Evolutionary conservation across 805 yeast genomes (phyloP).

Genomic region (Metschnikowia continentalis): DNA sequence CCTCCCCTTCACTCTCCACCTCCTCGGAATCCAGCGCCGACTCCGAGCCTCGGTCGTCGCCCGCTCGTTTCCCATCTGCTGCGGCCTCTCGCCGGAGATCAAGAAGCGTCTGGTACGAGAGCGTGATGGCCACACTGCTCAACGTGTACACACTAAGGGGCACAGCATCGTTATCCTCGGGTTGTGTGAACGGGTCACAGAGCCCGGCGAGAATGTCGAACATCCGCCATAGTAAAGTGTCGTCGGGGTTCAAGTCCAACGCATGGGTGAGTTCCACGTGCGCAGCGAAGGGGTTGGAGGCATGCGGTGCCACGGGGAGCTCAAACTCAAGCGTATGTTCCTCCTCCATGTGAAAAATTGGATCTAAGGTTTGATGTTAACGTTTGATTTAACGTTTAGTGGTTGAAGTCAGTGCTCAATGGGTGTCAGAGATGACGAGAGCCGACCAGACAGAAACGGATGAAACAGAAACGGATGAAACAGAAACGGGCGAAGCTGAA

Average conservation of each 20-base stretch:
- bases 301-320: slow-evolving; percentile 11
- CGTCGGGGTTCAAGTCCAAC: slow-evolving; percentile 9
- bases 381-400: neutral
- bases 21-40: neutral
- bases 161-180: slow-evolving; percentile 52
- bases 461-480: too few relatives aligned
- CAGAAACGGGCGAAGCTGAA: too few relatives aligned
- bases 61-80: neutral
- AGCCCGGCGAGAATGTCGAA: slow-evolving; percentile 19
- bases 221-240: slow-evolving; percentile 7
- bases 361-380: neutral
- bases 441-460: too few relatives aligned
- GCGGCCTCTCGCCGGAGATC: slow-evolving; percentile 8
- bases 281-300: slow-evolving; percentile 12
- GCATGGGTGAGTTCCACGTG: slow-evolving; percentile 9
- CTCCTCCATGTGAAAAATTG: slow-evolving; percentile 8
- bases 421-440: too few relatives aligned
- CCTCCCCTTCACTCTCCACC: slow-evolving; percentile 1
- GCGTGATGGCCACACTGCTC: slow-evolving; percentile 48
- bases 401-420: too few relatives aligned
- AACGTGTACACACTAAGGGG: slow-evolving; percentile 54
- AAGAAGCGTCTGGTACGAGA: slow-evolving; percentile 23
- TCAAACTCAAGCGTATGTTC: slow-evolving; percentile 13
- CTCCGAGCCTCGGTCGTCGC: neutral
- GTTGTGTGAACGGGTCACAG: slow-evolving; percentile 67